Evolutionary conservation across 441 rosid species (phyloP).

Genomic region (Brassica hybrid): DNA sequence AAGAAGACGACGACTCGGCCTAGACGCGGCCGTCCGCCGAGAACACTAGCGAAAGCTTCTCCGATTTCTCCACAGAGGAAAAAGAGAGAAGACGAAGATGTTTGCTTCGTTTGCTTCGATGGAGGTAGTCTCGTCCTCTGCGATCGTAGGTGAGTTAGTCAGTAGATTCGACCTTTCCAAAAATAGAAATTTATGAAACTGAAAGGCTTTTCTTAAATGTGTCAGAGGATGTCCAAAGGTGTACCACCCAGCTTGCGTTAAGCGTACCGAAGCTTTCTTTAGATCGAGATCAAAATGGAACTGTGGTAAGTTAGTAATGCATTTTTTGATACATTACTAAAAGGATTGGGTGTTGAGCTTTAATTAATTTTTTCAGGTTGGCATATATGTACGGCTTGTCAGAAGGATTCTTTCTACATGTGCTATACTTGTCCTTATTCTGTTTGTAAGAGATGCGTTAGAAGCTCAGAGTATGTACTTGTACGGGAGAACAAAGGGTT

Average conservation of each 20-base stretch:
- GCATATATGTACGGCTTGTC: conserved; percentile 95
- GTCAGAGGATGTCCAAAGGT: conserved; percentile 98
- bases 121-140: conserved; percentile 98
- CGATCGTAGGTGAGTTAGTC: conserved; percentile 83
- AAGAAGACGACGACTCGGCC: conserved; percentile 31
- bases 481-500: conserved; percentile 87
- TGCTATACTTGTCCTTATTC: conserved; percentile 99
- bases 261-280: conserved; percentile 92
- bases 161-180: background rate
- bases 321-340: conserved; percentile 18
- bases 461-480: conserved; percentile 83
- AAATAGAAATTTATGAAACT: conserved; percentile 3
- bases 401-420: conserved; percentile 84
- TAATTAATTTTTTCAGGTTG: conserved; percentile 66
- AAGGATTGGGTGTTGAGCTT: background rate
- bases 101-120: conserved; percentile 98
- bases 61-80: conserved; percentile 36
- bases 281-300: conserved; percentile 95
- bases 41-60: conserved; percentile 42
- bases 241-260: conserved; percentile 93
- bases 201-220: conserved; percentile 50
- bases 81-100: conserved; percentile 76
- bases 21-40: conserved; percentile 84
- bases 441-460: conserved; percentile 88
- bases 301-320: conserved; percentile 63